A percentile compares a stretch with the other conserved stretches of the same genome.
Evolutionary conservation across 2,329 filamentous ascomycete species (phyloP).

Genomic region (Pseudogymnoascus sp.): DNA sequence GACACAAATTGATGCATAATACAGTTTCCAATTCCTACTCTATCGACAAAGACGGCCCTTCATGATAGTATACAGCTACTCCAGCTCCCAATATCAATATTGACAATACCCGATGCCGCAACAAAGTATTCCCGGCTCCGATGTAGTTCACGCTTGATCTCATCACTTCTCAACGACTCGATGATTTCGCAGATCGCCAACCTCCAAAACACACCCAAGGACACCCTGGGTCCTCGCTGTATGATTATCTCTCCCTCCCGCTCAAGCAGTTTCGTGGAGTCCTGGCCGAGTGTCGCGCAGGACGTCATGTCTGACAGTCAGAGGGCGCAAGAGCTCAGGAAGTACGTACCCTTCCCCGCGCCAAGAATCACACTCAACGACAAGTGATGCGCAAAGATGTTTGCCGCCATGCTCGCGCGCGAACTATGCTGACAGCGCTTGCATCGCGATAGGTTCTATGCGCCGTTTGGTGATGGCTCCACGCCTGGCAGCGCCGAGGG

Average conservation of each 20-base stretch:
- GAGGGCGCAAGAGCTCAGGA: constrained; percentile 25
- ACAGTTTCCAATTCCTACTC: background rate
- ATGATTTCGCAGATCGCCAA: background rate
- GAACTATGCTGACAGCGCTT: background rate
- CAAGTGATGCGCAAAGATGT: constrained; percentile 6
- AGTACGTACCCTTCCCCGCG: constrained; percentile 18
- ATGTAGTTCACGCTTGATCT: constrained; percentile 6
- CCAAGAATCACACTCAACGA: background rate
- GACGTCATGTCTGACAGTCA: constrained; percentile 17
- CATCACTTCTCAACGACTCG: background rate
- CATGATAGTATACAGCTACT: background rate
- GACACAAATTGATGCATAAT: background rate
- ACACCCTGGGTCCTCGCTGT: background rate
- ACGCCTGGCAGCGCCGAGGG: constrained; percentile 11
- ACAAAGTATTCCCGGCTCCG: background rate
- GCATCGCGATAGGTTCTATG: constrained; percentile 22
- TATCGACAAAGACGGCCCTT: background rate
- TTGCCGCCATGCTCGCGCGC: background rate
- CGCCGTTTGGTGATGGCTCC: constrained; percentile 15
- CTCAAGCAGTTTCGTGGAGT: constrained; percentile 4
- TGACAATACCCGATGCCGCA: background rate
- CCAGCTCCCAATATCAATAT: background rate
- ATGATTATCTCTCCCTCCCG: constrained; percentile 7
- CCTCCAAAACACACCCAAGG: background rate
- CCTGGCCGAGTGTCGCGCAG: background rate